These are phyloP conservation scores for Phytopythium sindhum DNA, from an alignment of 352 stramenopile species.

Conservation along the genomic window DNA sequence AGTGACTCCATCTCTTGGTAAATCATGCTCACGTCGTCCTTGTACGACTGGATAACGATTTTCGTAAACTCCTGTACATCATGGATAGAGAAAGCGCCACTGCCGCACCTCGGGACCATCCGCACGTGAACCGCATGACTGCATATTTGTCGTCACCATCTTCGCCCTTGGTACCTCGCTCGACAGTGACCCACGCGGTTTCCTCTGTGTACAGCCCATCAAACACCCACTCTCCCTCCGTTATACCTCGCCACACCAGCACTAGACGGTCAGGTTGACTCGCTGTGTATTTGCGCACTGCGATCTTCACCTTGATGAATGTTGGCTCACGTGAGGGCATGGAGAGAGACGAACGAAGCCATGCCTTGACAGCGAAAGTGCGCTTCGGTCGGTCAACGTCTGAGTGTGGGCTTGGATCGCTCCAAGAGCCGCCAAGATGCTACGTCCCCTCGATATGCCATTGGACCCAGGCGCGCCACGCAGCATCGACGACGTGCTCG, in stretches of 20 bases:
- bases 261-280: slow-evolving; percentile 33
- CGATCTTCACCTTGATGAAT: slow-evolving; percentile 37
- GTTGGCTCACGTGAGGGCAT: slow-evolving; percentile 11
- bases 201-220: slow-evolving; percentile 53
- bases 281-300: slow-evolving; percentile 41
- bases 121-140: slow-evolving; percentile 43
- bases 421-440: slow-evolving; percentile 9
- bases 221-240: slow-evolving; percentile 18
- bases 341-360: slow-evolving; percentile 11
- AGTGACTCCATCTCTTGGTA: slow-evolving; percentile 30
- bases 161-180: slow-evolving; percentile 12
- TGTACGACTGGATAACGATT: slow-evolving; percentile 27
- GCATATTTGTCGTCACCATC: not conserved
- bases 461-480: slow-evolving; percentile 30
- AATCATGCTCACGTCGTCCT: slow-evolving; percentile 32
- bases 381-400: slow-evolving; percentile 13
- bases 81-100: slow-evolving; percentile 2
- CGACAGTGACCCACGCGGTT: slow-evolving; percentile 53
- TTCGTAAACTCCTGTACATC: slow-evolving; percentile 13
- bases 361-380: slow-evolving; percentile 40
- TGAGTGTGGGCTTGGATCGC: slow-evolving; percentile 18
- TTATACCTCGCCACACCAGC: slow-evolving; percentile 46
- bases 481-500: slow-evolving; percentile 17
- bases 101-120: slow-evolving; percentile 24
- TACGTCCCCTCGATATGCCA: slow-evolving; percentile 27